phyloP scores from a whole-genome alignment of 2,329 filamentous ascomycete genomes.

The Sclerotinia borealis region DNA sequence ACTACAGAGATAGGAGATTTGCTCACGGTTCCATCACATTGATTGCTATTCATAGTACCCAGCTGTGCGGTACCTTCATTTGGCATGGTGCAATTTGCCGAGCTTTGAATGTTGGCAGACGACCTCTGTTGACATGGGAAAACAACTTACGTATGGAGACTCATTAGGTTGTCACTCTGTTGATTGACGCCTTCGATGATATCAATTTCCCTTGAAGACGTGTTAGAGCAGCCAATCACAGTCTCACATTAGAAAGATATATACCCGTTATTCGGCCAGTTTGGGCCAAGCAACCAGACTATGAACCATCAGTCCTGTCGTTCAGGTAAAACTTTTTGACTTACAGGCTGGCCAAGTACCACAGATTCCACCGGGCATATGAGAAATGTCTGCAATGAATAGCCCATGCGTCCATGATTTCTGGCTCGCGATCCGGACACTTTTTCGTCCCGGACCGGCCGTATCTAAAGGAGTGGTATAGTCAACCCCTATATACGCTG shows the following conservation, averaged over 20 bases:
- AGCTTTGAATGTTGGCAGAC: not conserved
- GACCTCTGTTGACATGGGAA: too few relatives aligned
- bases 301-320: not conserved
- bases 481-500: slow-evolving; percentile 64
- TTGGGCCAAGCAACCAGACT: slow-evolving; percentile 8
- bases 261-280: slow-evolving; percentile 10
- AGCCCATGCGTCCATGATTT: slow-evolving; percentile 57
- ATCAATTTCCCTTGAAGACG: not conserved
- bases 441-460: slow-evolving; percentile 36
- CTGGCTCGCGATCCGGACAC: slow-evolving; percentile 60
- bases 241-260: not conserved
- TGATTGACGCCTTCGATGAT: slow-evolving; percentile 9
- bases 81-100: slow-evolving; percentile 7
- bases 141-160: not conserved
- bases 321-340: not conserved
- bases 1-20: not conserved
- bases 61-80: not conserved
- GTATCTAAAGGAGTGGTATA: slow-evolving; percentile 44
- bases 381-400: slow-evolving; percentile 62
- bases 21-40: slow-evolving; percentile 4
- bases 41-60: not conserved
- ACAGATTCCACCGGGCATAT: slow-evolving; percentile 61
- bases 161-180: not conserved
- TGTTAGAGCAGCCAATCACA: not conserved
- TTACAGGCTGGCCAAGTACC: slow-evolving; percentile 58